phyloP scores from a whole-genome alignment of 257 asterid genomes.

The Solanum lycopersicoides region DNA sequence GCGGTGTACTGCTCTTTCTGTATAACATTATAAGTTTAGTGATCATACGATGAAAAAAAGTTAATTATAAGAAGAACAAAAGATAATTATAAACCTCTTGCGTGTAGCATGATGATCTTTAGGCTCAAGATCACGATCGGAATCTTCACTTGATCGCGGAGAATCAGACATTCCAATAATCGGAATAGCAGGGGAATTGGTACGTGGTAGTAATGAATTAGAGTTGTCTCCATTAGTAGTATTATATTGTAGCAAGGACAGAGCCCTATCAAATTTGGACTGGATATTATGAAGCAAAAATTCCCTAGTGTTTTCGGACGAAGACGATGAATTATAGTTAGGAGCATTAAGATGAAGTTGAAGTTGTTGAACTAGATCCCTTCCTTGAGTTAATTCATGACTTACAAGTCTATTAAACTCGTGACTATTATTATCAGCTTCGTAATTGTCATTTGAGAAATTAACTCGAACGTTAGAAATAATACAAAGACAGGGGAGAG shows the following conservation, averaged over 20 bases:
- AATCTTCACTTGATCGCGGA: conserved; percentile 42
- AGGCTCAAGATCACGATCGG: conserved; percentile 32
- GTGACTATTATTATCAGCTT: neutral
- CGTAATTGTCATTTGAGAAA: conserved; percentile 24
- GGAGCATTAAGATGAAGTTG: conserved; percentile 35
- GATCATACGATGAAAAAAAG: neutral
- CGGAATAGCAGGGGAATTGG: neutral
- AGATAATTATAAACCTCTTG: conserved; percentile 35
- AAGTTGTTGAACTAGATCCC: conserved; percentile 56
- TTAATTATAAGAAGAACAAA: neutral
- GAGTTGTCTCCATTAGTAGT: neutral
- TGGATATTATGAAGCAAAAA: conserved; percentile 43
- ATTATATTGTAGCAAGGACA: conserved; percentile 26
- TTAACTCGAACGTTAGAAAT: neutral
- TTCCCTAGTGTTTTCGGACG: conserved; percentile 22
- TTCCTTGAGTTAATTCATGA: conserved; percentile 43
- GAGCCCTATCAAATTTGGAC: conserved; percentile 38
- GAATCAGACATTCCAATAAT: conserved; percentile 20
- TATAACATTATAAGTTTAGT: neutral
- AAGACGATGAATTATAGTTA: conserved; percentile 4
- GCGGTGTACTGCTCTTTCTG: conserved; percentile 30
- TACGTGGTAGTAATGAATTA: neutral
- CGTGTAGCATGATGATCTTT: conserved; percentile 34
- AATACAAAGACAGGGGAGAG: neutral
- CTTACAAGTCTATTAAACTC: conserved; percentile 24